Base-by-base conservation (phyloP, 2,329 filamentous ascomycete species). In the Diplodia mutila region DNA sequence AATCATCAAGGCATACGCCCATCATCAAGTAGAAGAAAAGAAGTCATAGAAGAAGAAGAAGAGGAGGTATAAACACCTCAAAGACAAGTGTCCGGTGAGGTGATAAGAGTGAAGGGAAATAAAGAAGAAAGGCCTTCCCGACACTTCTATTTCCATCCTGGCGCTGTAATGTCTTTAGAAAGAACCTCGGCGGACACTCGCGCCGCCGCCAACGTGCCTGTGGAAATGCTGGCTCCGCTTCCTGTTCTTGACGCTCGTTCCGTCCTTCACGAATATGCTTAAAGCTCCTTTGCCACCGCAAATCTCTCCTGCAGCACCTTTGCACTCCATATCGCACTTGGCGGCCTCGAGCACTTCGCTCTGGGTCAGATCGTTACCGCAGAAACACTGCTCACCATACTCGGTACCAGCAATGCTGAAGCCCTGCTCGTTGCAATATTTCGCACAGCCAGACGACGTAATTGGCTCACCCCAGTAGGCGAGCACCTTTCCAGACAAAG, bases 391-490 rank as follows among this genome's bases (percentile, higher is more conserved):
- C 42, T 54, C 46, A 21, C 65, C 65, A 48, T 76, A 74, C 69
- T 78, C 74, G 27, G 74, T 73, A 1, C 76, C 76, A 12, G 76
- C 72, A 59, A 75, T 72, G 37, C 70, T 71, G 70, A 76, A 78
- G 8, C 75, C 76, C 34, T 75, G 73, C 67, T 69, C 68, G 21
- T 69, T 69, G 57, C 76, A 78, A 69, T 74, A 73, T 16, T 71
- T 71, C 55, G 75, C 72, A 66, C 76, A 77, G 46, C 65, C 65
- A n/a, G 65, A 59, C 21, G 65, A 57, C 14, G 65, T 67, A 16
- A 67, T 53, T 42, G 53, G 21, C 12, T 67, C 65, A 9, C 65
- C 65, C 53, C 53, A 67, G 25, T 48, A 67, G 4, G 65, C 65
- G 46, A 67, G 32, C 7, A 34, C 54, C 29, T 52, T 59, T 46